Evolutionary conservation across 2,329 filamentous ascomycete genomes (phyloP), one percentile per base, ranked within the genome.

Genomic region (Aaosphaeria arxii): DNA sequence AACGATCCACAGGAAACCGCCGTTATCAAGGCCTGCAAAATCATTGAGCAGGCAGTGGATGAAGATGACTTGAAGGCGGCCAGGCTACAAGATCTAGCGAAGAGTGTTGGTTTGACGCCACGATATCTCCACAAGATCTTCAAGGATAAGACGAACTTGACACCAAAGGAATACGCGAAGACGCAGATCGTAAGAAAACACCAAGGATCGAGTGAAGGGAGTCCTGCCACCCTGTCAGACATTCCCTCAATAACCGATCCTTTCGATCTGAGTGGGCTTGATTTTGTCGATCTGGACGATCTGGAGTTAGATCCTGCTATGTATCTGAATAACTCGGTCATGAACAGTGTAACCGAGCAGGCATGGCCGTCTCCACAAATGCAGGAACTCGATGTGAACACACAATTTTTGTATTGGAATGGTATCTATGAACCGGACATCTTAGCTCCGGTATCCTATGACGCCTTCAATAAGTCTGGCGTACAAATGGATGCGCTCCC

Each of bases 121-220:
- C 77, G 80, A 64, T 80, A 84, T 58, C 80, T 84, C 44, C 79
- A 82, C 56, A 75, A 80, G 28, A 73, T 80, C 4, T 84, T 84
- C 58, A 84, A 81, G 63, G 76, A 75, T 57, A 74, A 73, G 40
- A 75, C 74, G 11, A 79, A 80, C 6, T 48, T 77, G 39, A 83
- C 81, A 42, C 79, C 78, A 3, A 76, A 74, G 29, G 71, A 72
- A 50, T 75, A 72, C 54, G 62, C 61, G 28, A 61, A 62, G 35
- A 45, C 47, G 31, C 55, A 54, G 32, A 52, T 53, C 7, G 33
- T 36, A 11, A 36, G 13, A 17, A 40, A 28, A 7, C 9, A 40
- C 11, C 9, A 40, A 7, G 39, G 24, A 28, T 40, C 17, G 39
- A 40, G 43, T 44, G 30, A 52, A 43, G 29, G 33, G 48, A 30